Evolutionary conservation across 2,329 filamentous ascomycete species (phyloP).

Genomic region (Aspergillus amoenus): DNA sequence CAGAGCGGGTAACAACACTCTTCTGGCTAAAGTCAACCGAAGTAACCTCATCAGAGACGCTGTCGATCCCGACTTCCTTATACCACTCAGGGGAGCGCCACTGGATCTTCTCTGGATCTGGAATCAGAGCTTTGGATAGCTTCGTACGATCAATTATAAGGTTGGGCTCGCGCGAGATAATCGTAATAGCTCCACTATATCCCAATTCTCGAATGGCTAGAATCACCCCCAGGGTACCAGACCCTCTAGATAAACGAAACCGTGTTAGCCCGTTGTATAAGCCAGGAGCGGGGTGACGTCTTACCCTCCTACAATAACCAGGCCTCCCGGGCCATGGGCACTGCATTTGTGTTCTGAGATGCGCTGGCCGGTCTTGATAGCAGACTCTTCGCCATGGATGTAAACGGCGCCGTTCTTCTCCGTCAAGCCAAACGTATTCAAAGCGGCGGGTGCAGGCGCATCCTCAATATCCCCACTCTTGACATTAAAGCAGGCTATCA

Average conservation of each 20-base stretch:
- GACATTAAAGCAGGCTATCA: conserved; percentile 86
- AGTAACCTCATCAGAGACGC: conserved; percentile 62
- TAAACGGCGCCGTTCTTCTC: conserved; percentile 83
- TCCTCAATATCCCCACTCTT: conserved; percentile 91
- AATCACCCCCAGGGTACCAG: conserved; percentile 75
- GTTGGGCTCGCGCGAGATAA: conserved; percentile 81
- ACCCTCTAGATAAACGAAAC: conserved; percentile 57
- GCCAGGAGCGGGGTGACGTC: conserved; percentile 16
- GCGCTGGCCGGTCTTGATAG: conserved; percentile 74
- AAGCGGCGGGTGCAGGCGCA: conserved; percentile 82
- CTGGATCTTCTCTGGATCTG: conserved; percentile 75
- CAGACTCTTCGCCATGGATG: conserved; percentile 74
- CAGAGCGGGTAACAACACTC: conserved; percentile 71
- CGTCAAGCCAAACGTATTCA: conserved; percentile 76
- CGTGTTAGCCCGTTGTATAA: background rate
- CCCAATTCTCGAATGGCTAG: conserved; percentile 81
- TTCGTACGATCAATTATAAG: conserved; percentile 91
- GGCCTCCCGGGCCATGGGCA: conserved; percentile 56
- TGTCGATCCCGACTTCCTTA: conserved; percentile 58
- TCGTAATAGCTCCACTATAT: conserved; percentile 74
- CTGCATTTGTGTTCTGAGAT: conserved; percentile 72
- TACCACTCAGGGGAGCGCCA: conserved; percentile 79
- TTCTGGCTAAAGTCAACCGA: conserved; percentile 74
- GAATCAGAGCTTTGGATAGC: conserved; percentile 87
- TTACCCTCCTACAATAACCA: conserved; percentile 77